phyloP scores from a whole-genome alignment of 257 asterid genomes.

The Ophiorrhiza pumila region DNA sequence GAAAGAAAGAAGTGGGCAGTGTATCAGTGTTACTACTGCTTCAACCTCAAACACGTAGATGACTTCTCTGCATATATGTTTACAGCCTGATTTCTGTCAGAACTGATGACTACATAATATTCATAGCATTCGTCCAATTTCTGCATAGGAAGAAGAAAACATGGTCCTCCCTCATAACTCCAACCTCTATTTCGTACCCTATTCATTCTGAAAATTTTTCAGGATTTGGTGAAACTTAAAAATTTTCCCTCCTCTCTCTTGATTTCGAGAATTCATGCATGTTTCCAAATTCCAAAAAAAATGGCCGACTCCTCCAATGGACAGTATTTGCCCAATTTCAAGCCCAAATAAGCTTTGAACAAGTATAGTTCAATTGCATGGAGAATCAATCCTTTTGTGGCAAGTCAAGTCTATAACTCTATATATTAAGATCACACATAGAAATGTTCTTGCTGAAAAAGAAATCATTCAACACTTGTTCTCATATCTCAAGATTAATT shows the following conservation, averaged over 20 bases:
- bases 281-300: neutral
- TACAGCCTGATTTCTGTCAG: conserved; percentile 9
- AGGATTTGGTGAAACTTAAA: neutral
- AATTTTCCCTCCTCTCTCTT: neutral
- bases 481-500: no score
- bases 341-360: no score
- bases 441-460: no score
- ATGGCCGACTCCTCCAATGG: neutral
- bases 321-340: no score
- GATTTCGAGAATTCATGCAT: neutral
- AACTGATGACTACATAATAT: neutral
- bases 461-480: no score
- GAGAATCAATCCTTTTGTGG: no score
- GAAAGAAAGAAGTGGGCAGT: no score
- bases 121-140: neutral
- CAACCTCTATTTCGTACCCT: neutral
- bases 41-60: neutral
- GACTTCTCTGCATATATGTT: neutral
- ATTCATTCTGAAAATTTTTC: neutral
- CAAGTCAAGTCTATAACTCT: no score
- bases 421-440: no score
- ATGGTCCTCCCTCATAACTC: neutral
- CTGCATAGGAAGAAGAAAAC: neutral
- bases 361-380: no score
- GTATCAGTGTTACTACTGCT: no score